Evolutionary conservation across 768 basidiomycete species (phyloP).

Genomic region (Phallus indusiatus): DNA sequence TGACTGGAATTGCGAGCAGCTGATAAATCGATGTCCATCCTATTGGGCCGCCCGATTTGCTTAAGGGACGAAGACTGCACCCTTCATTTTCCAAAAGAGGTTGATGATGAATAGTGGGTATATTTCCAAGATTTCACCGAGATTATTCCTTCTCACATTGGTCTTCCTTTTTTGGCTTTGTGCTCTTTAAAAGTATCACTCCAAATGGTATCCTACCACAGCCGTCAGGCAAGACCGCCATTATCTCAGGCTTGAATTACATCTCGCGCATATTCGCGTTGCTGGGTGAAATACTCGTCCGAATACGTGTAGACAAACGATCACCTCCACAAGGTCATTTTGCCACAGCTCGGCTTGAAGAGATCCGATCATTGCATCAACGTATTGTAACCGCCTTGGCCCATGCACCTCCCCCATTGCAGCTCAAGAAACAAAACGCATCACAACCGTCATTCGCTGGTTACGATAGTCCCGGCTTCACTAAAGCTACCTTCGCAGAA

Average conservation of each 20-base stretch:
- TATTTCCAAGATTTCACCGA: constrained; percentile 20
- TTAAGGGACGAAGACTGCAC: constrained; percentile 88
- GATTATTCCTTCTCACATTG: constrained; percentile 19
- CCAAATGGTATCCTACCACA: constrained; percentile 74
- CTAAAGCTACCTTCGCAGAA: constrained; percentile 77
- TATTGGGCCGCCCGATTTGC: constrained; percentile 77
- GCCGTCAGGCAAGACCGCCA: constrained; percentile 77
- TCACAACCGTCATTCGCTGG: constrained; percentile 43
- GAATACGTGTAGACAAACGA: constrained; percentile 79
- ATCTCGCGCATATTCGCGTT: constrained; percentile 79
- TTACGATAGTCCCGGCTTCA: constrained; percentile 62
- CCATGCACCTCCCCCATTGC: constrained; percentile 68
- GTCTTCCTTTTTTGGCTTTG: constrained; percentile 9
- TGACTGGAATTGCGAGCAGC: constrained; percentile 33
- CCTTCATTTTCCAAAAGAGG: constrained; percentile 77
- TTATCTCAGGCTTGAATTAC: constrained; percentile 83
- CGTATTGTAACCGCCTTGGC: constrained; percentile 66
- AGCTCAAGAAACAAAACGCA: constrained; percentile 46
- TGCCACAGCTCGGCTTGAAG: constrained; percentile 74
- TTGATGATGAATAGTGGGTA: constrained; percentile 84
- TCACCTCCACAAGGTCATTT: constrained; percentile 81
- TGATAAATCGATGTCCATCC: constrained; percentile 84
- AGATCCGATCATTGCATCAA: constrained; percentile 70
- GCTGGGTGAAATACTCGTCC: constrained; percentile 77
- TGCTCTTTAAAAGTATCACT: constrained; percentile 55